Conservation (phyloP, 495 filamentous ascomycete genomes). For the Xanthoparmelia taractica region DNA sequence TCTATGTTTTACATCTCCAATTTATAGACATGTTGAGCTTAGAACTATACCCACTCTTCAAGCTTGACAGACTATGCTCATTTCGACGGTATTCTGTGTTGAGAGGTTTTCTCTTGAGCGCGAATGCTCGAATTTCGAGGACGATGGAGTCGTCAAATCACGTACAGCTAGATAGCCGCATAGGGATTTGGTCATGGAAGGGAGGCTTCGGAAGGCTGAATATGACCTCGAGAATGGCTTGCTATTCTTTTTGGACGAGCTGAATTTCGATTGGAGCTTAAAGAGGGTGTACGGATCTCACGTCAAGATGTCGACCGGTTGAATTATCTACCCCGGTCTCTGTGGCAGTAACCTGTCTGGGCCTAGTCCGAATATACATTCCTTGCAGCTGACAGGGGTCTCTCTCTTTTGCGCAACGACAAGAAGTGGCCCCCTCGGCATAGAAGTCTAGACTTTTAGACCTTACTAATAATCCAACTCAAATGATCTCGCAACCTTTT, state of each 20-base stretch:
- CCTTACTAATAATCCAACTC: background rate
- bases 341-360: background rate
- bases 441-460: background rate
- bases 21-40: background rate
- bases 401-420: background rate
- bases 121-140: background rate
- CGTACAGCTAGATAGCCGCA: background rate
- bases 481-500: background rate
- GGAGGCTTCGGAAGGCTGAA: conserved; percentile 3
- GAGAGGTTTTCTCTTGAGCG: background rate
- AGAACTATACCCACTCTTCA: background rate
- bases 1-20: conserved; percentile 2
- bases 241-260: background rate
- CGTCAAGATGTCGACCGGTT: background rate
- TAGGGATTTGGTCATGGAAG: background rate
- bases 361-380: background rate
- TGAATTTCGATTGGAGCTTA: background rate
- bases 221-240: background rate
- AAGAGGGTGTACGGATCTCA: conserved; percentile 1
- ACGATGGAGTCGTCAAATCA: background rate
- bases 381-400: conserved; percentile 5
- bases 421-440: too few relatives aligned
- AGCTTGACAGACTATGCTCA: too few relatives aligned
- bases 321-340: background rate
- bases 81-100: too few relatives aligned